phyloP scores from a whole-genome alignment of 2,329 filamentous ascomycete genomes.

The Epichloe scottii region DNA sequence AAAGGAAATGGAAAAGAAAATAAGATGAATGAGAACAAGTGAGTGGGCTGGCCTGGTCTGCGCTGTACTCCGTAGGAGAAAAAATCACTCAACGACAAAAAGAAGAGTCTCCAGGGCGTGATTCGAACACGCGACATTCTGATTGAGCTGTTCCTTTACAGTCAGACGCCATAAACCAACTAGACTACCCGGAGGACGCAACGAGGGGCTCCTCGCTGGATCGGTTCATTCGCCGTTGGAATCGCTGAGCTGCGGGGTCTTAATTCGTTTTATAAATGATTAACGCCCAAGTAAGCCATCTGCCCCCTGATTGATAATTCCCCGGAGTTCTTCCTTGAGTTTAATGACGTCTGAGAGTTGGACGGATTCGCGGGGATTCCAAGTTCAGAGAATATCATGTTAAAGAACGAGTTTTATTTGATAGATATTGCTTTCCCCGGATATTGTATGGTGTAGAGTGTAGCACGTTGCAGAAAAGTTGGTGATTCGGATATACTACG shows the following conservation, averaged over 20 bases:
- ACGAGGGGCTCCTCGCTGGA: neutral
- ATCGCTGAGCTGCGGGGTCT: neutral
- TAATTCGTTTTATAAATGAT: neutral
- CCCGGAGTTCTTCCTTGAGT: no score
- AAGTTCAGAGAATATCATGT: no score
- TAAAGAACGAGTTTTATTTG: no score
- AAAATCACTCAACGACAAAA: neutral
- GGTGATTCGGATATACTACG: no score
- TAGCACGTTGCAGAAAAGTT: neutral
- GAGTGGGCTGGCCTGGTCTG: no score
- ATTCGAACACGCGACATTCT: conserved; percentile 17
- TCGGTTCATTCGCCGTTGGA: neutral
- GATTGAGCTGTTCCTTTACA: conserved; percentile 14
- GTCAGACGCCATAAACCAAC: conserved; percentile 17
- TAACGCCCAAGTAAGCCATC: neutral
- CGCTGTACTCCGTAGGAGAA: rapidly evolving
- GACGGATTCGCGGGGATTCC: no score
- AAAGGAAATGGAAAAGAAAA: neutral
- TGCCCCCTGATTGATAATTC: neutral
- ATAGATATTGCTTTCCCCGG: no score
- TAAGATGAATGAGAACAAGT: neutral
- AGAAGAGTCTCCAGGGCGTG: conserved; percentile 11
- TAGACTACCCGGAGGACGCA: conserved; percentile 14
- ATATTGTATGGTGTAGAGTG: neutral
- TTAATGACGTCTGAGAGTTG: no score